phyloP scores from a whole-genome alignment of 768 basidiomycete species.

The Boletus subparvulus region DNA sequence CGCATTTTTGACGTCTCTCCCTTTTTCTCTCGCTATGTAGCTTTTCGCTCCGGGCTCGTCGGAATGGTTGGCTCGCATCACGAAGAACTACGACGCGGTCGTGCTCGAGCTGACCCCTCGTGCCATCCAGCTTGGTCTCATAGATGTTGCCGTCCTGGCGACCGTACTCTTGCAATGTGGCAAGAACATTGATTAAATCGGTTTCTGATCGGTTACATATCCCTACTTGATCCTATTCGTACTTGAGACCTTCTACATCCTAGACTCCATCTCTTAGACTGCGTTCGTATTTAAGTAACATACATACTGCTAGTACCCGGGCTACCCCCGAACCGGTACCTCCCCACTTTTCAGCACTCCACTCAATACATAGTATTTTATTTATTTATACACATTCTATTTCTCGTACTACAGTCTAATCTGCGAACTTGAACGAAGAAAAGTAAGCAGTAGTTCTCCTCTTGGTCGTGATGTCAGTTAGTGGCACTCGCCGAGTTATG shows the following conservation, averaged over 20 bases:
- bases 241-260: background rate
- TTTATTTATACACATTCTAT: no score
- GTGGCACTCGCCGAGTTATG: no score
- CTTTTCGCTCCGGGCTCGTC: slow-evolving; percentile 43
- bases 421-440: no score
- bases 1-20: background rate
- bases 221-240: background rate
- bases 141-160: slow-evolving; percentile 47
- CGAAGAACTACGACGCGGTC: slow-evolving; percentile 43
- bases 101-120: slow-evolving; percentile 55
- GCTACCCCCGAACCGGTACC: no score
- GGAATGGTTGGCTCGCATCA: slow-evolving; percentile 51
- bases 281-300: background rate
- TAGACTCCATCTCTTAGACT: no score
- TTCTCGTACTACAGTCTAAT: no score
- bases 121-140: slow-evolving; percentile 53
- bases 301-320: no score
- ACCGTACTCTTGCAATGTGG: slow-evolving; percentile 55
- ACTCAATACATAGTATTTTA: no score
- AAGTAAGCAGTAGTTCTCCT: no score
- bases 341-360: no score
- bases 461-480: no score
- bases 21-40: slow-evolving; percentile 29
- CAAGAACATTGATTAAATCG: slow-evolving; percentile 54
- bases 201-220: no score